Base-by-base conservation (phyloP, 352 stramenopile genomes). In the Phytopythium montanum region DNA sequence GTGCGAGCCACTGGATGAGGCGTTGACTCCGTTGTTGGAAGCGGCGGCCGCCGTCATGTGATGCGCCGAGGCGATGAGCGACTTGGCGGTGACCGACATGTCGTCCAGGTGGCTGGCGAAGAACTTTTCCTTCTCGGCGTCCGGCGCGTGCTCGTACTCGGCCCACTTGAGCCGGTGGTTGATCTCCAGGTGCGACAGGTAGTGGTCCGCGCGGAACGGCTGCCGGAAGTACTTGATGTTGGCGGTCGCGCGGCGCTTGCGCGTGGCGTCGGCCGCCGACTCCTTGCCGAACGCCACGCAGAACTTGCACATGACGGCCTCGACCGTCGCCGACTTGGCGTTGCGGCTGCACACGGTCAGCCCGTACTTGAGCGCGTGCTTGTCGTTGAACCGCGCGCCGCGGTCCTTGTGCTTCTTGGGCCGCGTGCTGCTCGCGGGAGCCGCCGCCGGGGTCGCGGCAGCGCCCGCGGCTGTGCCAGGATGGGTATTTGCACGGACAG, bases 221-320 rank as follows among this genome's bases (percentile, higher is more conserved):
- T 83, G 72, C 2, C 76, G 72, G 53, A 87, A 88, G 66, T 88
- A 87, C 72, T 88, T 88, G 68, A 87, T 84, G 53, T 88, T 88
- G 63, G 76, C 72, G 2, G 79, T 87, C 5, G 73, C 75, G 29
- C 79, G 76, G 29, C 76, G 79, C 61, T 88, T 88, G 44, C 79
- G 76, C n/a, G 60, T 70, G n/a, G 72, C 50, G 45, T 85, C 72
- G 33, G 66, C 45, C 23, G 75, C 64, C 54, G 71, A 74, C 46
- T 89, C 79, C 64, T 87, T 86, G 48, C 79, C 79, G 62, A 87
- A 89, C 4, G 77, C 76, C 48, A 87, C 75, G 64, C 79, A 89
- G 57, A 89, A 89, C 69, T 85, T 86, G 74, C 79, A 89, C 77
- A 87, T 87, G 46, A 87, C 79, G 28, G 70, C 73, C 67, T 87